A percentile compares a stretch with the other conserved stretches of the same genome.
Conservation (phyloP, 2,329 filamentous ascomycete species). For the Tolypocladium guangdongense region DNA sequence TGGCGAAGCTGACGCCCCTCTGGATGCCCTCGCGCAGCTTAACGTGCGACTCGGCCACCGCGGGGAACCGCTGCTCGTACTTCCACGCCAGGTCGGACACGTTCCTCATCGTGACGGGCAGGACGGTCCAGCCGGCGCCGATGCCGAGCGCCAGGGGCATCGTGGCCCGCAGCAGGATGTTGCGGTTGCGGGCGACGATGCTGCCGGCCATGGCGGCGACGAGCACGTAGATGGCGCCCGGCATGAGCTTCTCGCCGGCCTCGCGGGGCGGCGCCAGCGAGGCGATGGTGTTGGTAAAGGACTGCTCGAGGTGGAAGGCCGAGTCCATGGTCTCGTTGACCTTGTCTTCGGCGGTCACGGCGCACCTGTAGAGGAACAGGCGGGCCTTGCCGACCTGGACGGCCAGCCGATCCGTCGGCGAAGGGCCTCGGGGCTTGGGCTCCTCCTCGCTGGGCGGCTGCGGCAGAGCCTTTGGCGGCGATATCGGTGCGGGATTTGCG, state of each 20-base stretch:
- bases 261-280: slow-evolving; percentile 78
- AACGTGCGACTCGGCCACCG: slow-evolving; percentile 70
- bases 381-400: slow-evolving; percentile 70
- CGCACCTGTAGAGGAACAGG: slow-evolving; percentile 68
- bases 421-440: slow-evolving; percentile 41
- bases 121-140: slow-evolving; percentile 69
- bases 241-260: slow-evolving; percentile 80
- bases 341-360: slow-evolving; percentile 63
- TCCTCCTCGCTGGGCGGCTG: slow-evolving; percentile 20
- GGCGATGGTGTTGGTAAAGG: slow-evolving; percentile 80
- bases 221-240: slow-evolving; percentile 82
- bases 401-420: slow-evolving; percentile 83
- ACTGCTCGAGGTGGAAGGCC: slow-evolving; percentile 76
- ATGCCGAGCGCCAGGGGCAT: slow-evolving; percentile 73
- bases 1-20: slow-evolving; percentile 61
- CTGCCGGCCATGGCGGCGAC: slow-evolving; percentile 91
- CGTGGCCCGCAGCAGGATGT: slow-evolving; percentile 66
- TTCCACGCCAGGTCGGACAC: slow-evolving; percentile 77
- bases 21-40: slow-evolving; percentile 57
- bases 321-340: slow-evolving; percentile 74
- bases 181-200: slow-evolving; percentile 82
- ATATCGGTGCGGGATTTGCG: slow-evolving; percentile 13
- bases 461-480: slow-evolving; percentile 15
- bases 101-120: slow-evolving; percentile 87
- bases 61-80: slow-evolving; percentile 85